phyloP scores from a whole-genome alignment of 495 filamentous ascomycete species.

The Pseudomonodictys pantanalensis region DNA sequence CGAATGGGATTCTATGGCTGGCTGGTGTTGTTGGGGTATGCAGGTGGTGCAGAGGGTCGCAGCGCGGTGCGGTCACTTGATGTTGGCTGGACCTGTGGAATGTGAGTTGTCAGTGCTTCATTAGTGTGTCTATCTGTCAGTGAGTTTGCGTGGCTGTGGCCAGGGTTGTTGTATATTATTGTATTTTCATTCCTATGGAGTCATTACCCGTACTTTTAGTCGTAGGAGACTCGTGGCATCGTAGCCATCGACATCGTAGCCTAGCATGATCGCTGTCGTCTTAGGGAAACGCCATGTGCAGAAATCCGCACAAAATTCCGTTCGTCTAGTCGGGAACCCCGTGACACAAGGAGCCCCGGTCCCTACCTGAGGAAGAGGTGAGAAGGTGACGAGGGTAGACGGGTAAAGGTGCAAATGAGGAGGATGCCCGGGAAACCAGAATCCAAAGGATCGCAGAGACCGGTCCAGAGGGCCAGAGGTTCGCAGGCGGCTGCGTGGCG shows the following conservation, averaged over 20 bases:
- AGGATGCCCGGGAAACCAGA: background rate
- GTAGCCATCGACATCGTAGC: constrained; percentile 6
- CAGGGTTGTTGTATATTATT: too few species aligned
- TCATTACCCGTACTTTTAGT: too few species aligned
- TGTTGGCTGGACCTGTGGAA: too few species aligned
- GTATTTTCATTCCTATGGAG: too few species aligned
- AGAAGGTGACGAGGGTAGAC: background rate
- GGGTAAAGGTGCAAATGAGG: background rate
- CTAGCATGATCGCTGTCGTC: constrained; percentile 5
- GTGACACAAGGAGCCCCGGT: too few species aligned
- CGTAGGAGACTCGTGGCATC: constrained; percentile 25
- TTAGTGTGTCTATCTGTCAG: too few species aligned
- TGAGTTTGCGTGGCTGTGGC: too few species aligned
- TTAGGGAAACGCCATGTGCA: background rate
- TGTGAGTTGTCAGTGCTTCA: too few species aligned
- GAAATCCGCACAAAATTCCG: background rate
- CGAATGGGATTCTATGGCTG: too few species aligned
- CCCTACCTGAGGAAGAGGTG: background rate
- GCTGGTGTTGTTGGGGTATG: too few species aligned
- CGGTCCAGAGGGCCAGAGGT: background rate
- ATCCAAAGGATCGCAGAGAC: background rate
- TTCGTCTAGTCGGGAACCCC: background rate
- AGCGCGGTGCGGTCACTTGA: too few species aligned
- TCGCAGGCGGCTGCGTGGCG: background rate
- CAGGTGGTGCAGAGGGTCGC: too few species aligned